Evolutionary conservation across 2,329 filamentous ascomycete genomes (phyloP).

Genomic region (Scorias spongiosa): DNA sequence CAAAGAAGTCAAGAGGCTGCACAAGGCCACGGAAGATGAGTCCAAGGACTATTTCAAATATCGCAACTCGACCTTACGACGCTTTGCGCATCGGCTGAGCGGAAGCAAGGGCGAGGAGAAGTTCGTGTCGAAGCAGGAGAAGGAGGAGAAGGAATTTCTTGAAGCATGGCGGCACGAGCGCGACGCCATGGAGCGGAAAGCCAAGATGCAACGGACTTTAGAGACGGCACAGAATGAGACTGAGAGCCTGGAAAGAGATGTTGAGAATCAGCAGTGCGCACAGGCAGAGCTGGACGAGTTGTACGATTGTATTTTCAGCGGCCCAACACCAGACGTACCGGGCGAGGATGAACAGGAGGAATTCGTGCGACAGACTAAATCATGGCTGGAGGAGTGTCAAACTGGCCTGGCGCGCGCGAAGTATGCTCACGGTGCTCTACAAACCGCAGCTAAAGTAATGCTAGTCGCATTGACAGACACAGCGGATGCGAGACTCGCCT

Average conservation of each 20-base stretch:
- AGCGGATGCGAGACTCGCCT: slow-evolving; percentile 27
- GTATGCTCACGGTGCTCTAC: slow-evolving; percentile 22
- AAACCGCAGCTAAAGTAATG: slow-evolving; percentile 25
- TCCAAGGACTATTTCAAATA: slow-evolving; percentile 38
- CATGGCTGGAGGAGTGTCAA: slow-evolving; percentile 25
- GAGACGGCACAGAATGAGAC: slow-evolving; percentile 25
- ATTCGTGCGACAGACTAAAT: slow-evolving; percentile 20
- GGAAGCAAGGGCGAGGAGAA: slow-evolving; percentile 31
- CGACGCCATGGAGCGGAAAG: slow-evolving; percentile 29
- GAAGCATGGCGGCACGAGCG: slow-evolving; percentile 36
- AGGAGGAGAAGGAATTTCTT: slow-evolving; percentile 41
- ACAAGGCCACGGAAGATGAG: slow-evolving; percentile 30
- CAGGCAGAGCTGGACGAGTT: slow-evolving; percentile 35
- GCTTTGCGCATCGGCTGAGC: slow-evolving; percentile 37
- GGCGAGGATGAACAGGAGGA: slow-evolving; percentile 37
- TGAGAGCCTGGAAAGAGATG: slow-evolving; percentile 22
- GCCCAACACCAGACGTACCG: slow-evolving; percentile 37
- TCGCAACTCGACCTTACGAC: slow-evolving; percentile 36
- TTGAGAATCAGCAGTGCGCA: slow-evolving; percentile 24
- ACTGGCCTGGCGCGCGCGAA: slow-evolving; percentile 25
- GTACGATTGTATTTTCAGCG: slow-evolving; percentile 40
- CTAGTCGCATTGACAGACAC: slow-evolving; percentile 23
- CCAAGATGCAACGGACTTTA: slow-evolving; percentile 26
- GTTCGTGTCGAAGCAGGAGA: slow-evolving; percentile 34
- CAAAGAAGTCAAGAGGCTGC: slow-evolving; percentile 25